phyloP scores from a whole-genome alignment of 2,329 filamentous ascomycete genomes.

The Penicillium glabrum region DNA sequence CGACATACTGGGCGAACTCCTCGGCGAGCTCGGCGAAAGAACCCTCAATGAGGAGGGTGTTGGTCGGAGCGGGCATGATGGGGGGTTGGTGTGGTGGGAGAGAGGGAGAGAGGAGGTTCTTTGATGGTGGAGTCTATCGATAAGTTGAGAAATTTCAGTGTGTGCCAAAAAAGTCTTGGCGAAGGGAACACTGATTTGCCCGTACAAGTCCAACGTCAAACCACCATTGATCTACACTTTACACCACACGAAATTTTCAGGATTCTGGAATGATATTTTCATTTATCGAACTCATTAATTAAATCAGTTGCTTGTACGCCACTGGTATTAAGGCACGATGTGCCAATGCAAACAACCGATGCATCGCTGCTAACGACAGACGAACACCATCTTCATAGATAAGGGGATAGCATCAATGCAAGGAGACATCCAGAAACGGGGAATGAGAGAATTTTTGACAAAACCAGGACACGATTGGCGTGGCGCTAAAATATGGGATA shows the following conservation, averaged over 20 bases:
- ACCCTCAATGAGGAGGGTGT: conserved; percentile 77
- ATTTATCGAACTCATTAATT: not conserved
- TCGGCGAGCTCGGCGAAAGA: conserved; percentile 87
- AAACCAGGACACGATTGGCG: conserved; percentile 7
- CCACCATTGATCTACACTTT: not conserved
- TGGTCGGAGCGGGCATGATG: conserved; percentile 60
- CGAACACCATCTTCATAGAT: conserved; percentile 20
- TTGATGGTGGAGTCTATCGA: conserved; percentile 39
- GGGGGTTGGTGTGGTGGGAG: conserved; percentile 16
- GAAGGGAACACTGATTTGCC: conserved; percentile 22
- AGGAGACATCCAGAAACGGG: conserved; percentile 12
- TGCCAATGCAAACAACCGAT: conserved; percentile 4
- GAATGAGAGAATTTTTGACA: conserved; percentile 12
- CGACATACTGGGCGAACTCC: conserved; percentile 93
- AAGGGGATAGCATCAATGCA: conserved; percentile 16
- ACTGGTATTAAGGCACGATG: conserved; percentile 4
- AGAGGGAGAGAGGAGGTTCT: conserved; percentile 22
- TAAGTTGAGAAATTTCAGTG: conserved; percentile 44
- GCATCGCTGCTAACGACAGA: conserved; percentile 13
- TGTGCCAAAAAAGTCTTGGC: conserved; percentile 43
- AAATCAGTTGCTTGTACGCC: not conserved
- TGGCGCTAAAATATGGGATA: conserved; percentile 20
- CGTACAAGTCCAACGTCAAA: not conserved
- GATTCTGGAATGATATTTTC: not conserved
- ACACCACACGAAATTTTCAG: not conserved